phyloP scores from a whole-genome alignment of 2,329 filamentous ascomycete genomes.

The Waltergamsia citrina region DNA sequence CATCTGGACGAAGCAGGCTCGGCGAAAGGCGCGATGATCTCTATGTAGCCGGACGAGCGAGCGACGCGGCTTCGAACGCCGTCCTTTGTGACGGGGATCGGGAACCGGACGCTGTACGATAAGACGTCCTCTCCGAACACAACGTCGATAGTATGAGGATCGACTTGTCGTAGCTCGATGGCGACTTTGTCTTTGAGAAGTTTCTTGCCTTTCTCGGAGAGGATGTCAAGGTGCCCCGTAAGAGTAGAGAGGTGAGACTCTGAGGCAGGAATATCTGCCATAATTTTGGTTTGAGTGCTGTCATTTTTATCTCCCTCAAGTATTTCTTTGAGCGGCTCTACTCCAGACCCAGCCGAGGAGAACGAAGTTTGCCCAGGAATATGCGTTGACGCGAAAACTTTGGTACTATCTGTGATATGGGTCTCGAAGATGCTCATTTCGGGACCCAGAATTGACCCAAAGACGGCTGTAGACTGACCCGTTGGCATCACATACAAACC shows the following conservation, averaged over 20 bases:
- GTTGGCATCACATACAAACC: conserved; percentile 20
- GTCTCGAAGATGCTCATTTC: conserved; percentile 21
- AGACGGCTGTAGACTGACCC: conserved; percentile 12
- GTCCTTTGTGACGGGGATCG: conserved; percentile 24
- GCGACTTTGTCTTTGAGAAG: conserved; percentile 26
- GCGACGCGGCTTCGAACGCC: conserved; percentile 28
- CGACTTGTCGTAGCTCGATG: conserved; percentile 24
- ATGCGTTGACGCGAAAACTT: conserved; percentile 25
- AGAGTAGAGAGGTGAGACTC: conserved; percentile 21
- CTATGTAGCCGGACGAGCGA: conserved; percentile 32
- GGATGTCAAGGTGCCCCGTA: conserved; percentile 29
- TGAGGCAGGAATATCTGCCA: conserved; percentile 16
- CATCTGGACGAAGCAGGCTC: conserved; percentile 11
- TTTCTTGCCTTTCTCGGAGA: conserved; percentile 19
- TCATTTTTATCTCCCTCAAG: conserved; percentile 10
- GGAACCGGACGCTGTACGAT: conserved; percentile 25
- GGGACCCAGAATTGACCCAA: conserved; percentile 13
- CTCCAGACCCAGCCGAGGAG: conserved; percentile 13
- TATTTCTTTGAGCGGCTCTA: conserved; percentile 11
- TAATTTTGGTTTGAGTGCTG: conserved; percentile 13
- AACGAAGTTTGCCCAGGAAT: conserved; percentile 22
- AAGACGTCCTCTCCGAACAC: conserved; percentile 22
- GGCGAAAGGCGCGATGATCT: conserved; percentile 27
- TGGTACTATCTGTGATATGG: conserved; percentile 13
- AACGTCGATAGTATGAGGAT: conserved; percentile 30